These are phyloP conservation scores for Plantago lanceolata DNA, from an alignment of 305 asterid species.

Conservation along the genomic window DNA sequence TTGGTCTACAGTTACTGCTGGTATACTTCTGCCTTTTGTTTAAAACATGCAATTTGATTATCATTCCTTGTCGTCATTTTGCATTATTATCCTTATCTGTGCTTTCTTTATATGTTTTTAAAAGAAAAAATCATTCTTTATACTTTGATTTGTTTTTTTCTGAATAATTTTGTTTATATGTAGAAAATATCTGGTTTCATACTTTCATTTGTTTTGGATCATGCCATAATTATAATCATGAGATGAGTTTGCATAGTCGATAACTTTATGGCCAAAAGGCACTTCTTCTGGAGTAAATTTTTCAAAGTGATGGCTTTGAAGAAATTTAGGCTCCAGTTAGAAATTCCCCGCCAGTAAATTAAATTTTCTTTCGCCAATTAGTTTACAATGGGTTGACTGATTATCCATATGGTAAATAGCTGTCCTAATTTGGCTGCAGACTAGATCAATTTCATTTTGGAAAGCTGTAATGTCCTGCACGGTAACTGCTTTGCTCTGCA, in stretches of 20 bases:
- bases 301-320: slow-evolving; percentile 10
- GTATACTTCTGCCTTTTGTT: slow-evolving; percentile 41
- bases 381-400: slow-evolving; percentile 17
- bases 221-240: too few species aligned
- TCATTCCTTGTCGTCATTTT: slow-evolving; percentile 4
- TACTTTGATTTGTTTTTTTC: too few species aligned
- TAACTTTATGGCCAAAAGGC: too few species aligned
- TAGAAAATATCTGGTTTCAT: too few species aligned
- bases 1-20: slow-evolving; percentile 83
- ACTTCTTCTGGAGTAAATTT: background rate
- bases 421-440: slow-evolving; percentile 49
- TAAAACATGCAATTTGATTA: slow-evolving; percentile 2
- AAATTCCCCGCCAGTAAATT: slow-evolving; percentile 12
- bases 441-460: slow-evolving; percentile 72
- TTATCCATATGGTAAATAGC: slow-evolving; percentile 17
- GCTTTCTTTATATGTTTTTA: background rate
- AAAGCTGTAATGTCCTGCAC: slow-evolving; percentile 61
- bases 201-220: too few species aligned
- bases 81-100: background rate
- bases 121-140: too few species aligned
- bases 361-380: background rate
- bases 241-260: too few species aligned
- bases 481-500: slow-evolving; percentile 48
- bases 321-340: slow-evolving; percentile 8
- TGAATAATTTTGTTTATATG: too few species aligned